Conservation (phyloP, 441 rosid species). For the Gossypium trilobum region DNA sequence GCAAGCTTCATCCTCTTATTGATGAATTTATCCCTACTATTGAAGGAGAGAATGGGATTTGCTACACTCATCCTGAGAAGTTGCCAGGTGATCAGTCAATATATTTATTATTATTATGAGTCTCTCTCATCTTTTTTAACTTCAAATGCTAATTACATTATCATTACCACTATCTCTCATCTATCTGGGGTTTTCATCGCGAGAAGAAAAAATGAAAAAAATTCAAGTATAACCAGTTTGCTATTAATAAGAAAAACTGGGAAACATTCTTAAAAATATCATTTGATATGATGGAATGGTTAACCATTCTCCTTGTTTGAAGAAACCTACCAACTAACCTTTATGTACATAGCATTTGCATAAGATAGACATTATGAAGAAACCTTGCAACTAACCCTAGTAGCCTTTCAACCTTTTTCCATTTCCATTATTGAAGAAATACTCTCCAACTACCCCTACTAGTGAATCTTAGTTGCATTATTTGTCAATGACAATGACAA, state of each 20-base stretch:
- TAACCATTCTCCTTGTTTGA: slow-evolving; percentile 10
- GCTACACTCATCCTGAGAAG: slow-evolving; percentile 62
- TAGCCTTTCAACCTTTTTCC: neutral
- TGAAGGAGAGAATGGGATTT: slow-evolving; percentile 59
- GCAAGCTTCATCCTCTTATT: slow-evolving; percentile 49
- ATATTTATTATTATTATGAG: neutral
- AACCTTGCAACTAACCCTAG: slow-evolving; percentile 17
- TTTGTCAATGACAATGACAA: neutral
- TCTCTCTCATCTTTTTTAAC: neutral
- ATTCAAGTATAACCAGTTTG: neutral
- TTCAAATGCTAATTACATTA: neutral
- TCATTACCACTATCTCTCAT: neutral
- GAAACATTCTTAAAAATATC: neutral
- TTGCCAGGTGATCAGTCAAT: slow-evolving; percentile 38
- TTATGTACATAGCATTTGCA: neutral
- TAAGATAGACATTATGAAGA: neutral
- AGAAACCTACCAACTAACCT: slow-evolving; percentile 20
- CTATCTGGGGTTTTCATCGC: neutral
- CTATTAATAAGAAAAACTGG: neutral
- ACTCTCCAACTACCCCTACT: slow-evolving; percentile 8
- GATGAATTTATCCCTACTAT: slow-evolving; percentile 61
- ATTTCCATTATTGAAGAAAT: neutral
- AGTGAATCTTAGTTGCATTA: neutral
- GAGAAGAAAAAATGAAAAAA: neutral
- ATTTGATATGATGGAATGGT: neutral